Evolutionary conservation across 352 stramenopile species (phyloP), one percentile per base, ranked within the genome.

Genomic region (Thraustotheca clavata): DNA sequence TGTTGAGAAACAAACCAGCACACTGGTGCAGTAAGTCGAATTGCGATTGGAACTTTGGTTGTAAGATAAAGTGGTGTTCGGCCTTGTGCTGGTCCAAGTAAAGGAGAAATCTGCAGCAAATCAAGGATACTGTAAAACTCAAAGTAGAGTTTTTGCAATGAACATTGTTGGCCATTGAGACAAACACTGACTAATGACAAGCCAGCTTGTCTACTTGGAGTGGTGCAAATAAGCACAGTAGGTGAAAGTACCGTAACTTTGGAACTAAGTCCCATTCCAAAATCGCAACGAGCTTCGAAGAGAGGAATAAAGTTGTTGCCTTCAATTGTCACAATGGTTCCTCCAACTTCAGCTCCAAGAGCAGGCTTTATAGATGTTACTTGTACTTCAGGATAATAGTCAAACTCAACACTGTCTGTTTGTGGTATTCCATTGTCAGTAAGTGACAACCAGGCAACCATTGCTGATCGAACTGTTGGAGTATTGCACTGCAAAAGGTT

Each of bases 131-230:
- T 32, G n/a, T 55, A 36, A 7, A 55, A 74, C 26, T 66, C 20
- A 60, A 74, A 73, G 29, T 46, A 52, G 6, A 39, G 33, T 14
- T 27, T 54, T 29, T 36, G 35, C 22, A 38, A 32, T 3, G 70
- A 59, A 63, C 65, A 75, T 33, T 74, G 60, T n/a, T 32, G 6
- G 12, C 60, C 62, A 16, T 35, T 49, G 8, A 81, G 18, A 26
- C 76, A 84, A 0, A 86, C 27, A 2, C 60, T 61, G 4, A 85
- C 16, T 26, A 72, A 27, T 2, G 78, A 66, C 18, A 33, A 33
- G 0, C 76, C 73, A 0, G 69, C 65, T 24, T 49, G 20, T 60
- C 73, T 73, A 33, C 69, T 32, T n/a, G 73, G 71, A 1, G 69
- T 36, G 27, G 59, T 31, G 52, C 77, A 86, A 14, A 60, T 69